Conservation (phyloP, 2,329 filamentous ascomycete genomes). For the Diaporthe amygdali region DNA sequence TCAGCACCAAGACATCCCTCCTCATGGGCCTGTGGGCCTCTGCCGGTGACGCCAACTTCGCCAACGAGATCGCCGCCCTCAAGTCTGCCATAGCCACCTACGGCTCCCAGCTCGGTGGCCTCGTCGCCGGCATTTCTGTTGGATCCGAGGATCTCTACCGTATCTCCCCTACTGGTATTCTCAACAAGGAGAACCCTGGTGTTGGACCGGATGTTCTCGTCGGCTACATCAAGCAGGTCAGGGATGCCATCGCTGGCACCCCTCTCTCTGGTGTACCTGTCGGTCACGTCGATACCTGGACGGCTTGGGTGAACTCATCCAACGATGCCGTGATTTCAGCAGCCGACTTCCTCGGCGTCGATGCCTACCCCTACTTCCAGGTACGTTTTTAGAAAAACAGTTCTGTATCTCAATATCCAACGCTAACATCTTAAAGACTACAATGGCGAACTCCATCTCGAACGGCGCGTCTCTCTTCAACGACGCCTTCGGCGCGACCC, state of each 20-base stretch:
- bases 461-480: slow-evolving; percentile 72
- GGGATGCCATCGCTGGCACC: slow-evolving; percentile 67
- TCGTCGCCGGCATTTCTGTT: slow-evolving; percentile 83
- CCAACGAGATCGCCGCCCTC: slow-evolving; percentile 77
- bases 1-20: slow-evolving; percentile 77
- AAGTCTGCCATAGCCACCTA: slow-evolving; percentile 72
- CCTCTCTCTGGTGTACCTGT: slow-evolving; percentile 62
- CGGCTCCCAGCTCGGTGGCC: slow-evolving; percentile 65
- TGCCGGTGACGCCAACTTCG: slow-evolving; percentile 63
- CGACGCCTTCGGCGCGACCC: slow-evolving; percentile 65
- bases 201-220: slow-evolving; percentile 66
- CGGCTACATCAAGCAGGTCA: slow-evolving; percentile 73
- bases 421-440: slow-evolving; percentile 58
- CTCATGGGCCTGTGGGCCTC: slow-evolving; percentile 87
- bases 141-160: slow-evolving; percentile 89
- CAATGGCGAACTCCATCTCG: slow-evolving; percentile 68
- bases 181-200: slow-evolving; percentile 67
- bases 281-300: slow-evolving; percentile 92
- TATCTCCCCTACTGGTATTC: slow-evolving; percentile 70
- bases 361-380: slow-evolving; percentile 81
- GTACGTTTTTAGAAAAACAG: background rate
- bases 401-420: background rate
- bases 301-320: slow-evolving; percentile 73
- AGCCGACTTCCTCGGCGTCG: slow-evolving; percentile 81
- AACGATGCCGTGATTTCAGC: slow-evolving; percentile 74